Evolutionary conservation across 2,329 filamentous ascomycete genomes (phyloP).

Genomic region (Ascochyta fabae): DNA sequence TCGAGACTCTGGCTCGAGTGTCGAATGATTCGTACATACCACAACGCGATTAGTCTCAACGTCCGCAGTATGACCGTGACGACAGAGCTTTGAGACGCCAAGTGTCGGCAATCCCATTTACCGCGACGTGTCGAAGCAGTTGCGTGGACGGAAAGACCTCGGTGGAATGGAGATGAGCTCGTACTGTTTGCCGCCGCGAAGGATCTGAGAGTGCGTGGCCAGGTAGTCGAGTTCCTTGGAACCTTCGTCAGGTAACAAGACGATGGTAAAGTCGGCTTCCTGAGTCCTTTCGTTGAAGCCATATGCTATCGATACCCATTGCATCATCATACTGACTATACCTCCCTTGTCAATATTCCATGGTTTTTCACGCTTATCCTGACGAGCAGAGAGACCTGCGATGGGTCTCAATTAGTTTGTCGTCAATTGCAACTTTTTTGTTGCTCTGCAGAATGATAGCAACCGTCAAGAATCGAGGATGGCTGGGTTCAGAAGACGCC

Average conservation of each 20-base stretch:
- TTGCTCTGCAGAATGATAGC: conserved; percentile 23
- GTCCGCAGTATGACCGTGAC: background rate
- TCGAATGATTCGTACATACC: too few species aligned
- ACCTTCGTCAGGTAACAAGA: too few species aligned
- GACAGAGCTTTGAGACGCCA: background rate
- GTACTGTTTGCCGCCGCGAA: background rate
- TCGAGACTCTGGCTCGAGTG: too few species aligned
- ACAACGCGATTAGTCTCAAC: background rate
- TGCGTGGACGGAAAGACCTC: background rate
- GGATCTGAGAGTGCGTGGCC: background rate
- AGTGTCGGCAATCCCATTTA: background rate
- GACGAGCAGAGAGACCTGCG: conserved; percentile 31
- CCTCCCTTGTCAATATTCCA: background rate
- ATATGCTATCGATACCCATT: too few species aligned
- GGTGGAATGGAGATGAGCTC: background rate
- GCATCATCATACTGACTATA: too few species aligned
- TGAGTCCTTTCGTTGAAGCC: too few species aligned
- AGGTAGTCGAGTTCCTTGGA: too few species aligned
- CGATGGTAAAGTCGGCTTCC: too few species aligned
- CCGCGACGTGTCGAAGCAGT: background rate
- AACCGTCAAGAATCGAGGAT: conserved; percentile 32
- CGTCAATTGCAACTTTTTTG: conserved; percentile 24
- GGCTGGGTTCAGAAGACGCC: conserved; percentile 34
- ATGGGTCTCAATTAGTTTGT: conserved; percentile 30
- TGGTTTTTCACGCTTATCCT: conserved; percentile 30